These are phyloP conservation scores for Fraxinus sp. DNA, from an alignment of 305 asterid species.

Conservation along the genomic window DNA sequence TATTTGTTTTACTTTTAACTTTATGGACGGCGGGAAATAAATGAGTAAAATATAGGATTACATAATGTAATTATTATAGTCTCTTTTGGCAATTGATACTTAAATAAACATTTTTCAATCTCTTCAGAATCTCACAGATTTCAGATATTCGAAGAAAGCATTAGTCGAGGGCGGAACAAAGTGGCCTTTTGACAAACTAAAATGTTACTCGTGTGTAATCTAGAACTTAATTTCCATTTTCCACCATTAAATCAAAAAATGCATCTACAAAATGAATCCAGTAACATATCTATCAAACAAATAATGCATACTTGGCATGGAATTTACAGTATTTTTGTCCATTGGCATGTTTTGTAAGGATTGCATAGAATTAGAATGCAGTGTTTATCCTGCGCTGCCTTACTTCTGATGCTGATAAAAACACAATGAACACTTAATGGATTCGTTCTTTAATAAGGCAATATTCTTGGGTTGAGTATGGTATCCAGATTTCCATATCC, in stretches of 20 bases:
- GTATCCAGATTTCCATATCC: slow-evolving; percentile 49
- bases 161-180: background rate
- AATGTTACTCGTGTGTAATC: background rate
- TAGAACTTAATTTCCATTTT: background rate
- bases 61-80: background rate
- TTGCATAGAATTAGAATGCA: background rate
- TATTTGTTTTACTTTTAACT: background rate
- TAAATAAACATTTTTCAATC: background rate
- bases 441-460: slow-evolving; percentile 14
- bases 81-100: background rate
- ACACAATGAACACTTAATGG: slow-evolving; percentile 42
- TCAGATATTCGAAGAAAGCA: background rate
- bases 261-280: background rate
- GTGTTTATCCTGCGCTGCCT: slow-evolving; percentile 12
- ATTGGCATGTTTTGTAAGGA: background rate
- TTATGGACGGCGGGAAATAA: slow-evolving; percentile 2
- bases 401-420: slow-evolving; percentile 33
- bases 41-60: background rate
- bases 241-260: background rate
- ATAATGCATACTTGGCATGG: background rate
- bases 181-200: background rate
- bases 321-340: background rate
- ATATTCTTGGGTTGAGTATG: slow-evolving; percentile 62
- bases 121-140: background rate
- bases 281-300: background rate